Percentiles rank a stretch among this genome's conserved stretches.
These are phyloP conservation scores for Aspergillus avenaceus DNA, from an alignment of 495 filamentous ascomycete species.

Conservation along the genomic window DNA sequence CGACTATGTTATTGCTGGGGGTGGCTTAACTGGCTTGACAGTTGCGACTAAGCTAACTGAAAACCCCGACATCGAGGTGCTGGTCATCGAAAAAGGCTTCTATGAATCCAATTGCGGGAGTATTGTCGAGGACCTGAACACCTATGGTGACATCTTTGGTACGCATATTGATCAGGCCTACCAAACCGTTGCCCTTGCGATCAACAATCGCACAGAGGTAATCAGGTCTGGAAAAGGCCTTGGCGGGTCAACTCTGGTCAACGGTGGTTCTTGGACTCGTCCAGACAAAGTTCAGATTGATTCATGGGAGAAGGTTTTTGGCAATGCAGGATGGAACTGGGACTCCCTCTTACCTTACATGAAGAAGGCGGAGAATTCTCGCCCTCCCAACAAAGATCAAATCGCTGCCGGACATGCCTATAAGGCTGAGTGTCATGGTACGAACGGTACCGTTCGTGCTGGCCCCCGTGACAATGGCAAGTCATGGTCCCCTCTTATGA, in stretches of 20 bases:
- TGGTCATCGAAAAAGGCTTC: constrained; percentile 50
- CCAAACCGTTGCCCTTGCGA: constrained; percentile 13
- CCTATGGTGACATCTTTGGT: constrained; percentile 32
- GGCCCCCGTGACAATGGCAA: constrained; percentile 19
- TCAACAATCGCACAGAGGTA: constrained; percentile 12
- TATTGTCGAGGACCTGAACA: constrained; percentile 31
- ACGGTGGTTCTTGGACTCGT: constrained; percentile 46
- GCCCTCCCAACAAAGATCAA: constrained; percentile 11
- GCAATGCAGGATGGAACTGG: constrained; percentile 51
- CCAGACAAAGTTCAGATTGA: constrained; percentile 43
- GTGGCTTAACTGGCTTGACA: constrained; percentile 29
- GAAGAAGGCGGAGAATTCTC: constrained; percentile 18
- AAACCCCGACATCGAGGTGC: constrained; percentile 40
- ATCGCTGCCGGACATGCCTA: constrained; percentile 19
- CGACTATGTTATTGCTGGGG: constrained; percentile 35
- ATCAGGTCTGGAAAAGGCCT: constrained; percentile 27
- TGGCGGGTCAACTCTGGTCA: constrained; percentile 56
- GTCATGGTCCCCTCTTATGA: constrained; percentile 16
- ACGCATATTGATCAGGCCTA: constrained; percentile 19
- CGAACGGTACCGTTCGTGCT: constrained; percentile 19
- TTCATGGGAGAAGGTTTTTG: constrained; percentile 43
- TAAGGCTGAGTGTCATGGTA: constrained; percentile 19
- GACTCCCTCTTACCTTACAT: constrained; percentile 44
- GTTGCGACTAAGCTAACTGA: constrained; percentile 42
- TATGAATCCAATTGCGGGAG: constrained; percentile 26